Conservation (phyloP, 2,329 filamentous ascomycete species). For the Aspergillus quadricinctus region DNA sequence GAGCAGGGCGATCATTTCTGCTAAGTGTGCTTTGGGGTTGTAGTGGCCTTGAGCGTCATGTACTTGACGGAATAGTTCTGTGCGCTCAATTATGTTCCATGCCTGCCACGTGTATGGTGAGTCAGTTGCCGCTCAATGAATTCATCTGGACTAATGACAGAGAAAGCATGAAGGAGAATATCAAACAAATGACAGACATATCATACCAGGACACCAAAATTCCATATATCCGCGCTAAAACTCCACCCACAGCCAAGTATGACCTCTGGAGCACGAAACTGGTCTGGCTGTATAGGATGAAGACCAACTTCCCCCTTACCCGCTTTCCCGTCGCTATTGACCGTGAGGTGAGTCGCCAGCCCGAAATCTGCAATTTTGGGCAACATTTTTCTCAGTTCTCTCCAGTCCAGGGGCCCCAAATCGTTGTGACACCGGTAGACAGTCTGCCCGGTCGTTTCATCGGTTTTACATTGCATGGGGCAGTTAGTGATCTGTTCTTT, state of each 20-base stretch:
- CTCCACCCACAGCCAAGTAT: slow-evolving; percentile 8
- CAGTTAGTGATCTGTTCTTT: slow-evolving; percentile 15
- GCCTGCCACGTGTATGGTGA: neutral
- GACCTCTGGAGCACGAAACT: slow-evolving; percentile 9
- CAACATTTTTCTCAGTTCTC: slow-evolving; percentile 15
- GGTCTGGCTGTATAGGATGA: slow-evolving; percentile 17
- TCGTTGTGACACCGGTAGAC: slow-evolving; percentile 26
- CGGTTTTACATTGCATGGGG: neutral
- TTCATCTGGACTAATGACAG: too few species aligned
- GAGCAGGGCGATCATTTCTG: slow-evolving; percentile 38
- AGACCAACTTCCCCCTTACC: slow-evolving; percentile 16
- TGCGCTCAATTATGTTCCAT: slow-evolving; percentile 31
- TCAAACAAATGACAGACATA: too few species aligned
- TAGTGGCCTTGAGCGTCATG: slow-evolving; percentile 27
- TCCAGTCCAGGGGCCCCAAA: slow-evolving; percentile 19
- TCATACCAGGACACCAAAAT: slow-evolving; percentile 8
- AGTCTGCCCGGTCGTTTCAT: slow-evolving; percentile 12
- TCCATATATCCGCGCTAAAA: slow-evolving; percentile 9
- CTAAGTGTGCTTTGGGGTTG: slow-evolving; percentile 31
- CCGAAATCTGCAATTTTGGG: slow-evolving; percentile 30
- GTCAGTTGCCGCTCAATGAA: too few species aligned
- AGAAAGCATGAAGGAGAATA: too few species aligned
- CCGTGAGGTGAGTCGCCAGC: slow-evolving; percentile 7
- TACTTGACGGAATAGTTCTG: slow-evolving; percentile 30
- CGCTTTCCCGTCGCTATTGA: neutral